These are phyloP conservation scores for Trametes gibbosa DNA, from an alignment of 768 basidiomycete genomes.

Conservation along the genomic window DNA sequence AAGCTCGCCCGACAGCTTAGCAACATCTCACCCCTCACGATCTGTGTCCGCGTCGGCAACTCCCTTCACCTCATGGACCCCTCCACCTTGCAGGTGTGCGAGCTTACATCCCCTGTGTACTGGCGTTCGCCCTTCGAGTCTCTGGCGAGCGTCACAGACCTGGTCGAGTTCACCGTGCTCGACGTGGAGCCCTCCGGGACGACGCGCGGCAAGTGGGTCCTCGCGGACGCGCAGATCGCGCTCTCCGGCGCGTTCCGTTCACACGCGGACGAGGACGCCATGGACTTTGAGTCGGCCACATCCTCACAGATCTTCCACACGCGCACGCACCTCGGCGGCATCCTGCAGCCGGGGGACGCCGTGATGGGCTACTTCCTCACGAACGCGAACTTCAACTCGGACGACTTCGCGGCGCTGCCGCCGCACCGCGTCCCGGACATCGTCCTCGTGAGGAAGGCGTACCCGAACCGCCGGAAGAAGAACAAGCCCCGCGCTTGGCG, in stretches of 20 bases:
- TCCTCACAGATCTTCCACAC: conserved; percentile 86
- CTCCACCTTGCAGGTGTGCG: conserved; percentile 77
- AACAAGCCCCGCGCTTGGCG: conserved; percentile 81
- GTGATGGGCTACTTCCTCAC: conserved; percentile 89
- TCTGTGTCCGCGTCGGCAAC: conserved; percentile 91
- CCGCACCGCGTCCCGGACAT: conserved; percentile 79
- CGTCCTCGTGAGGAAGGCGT: conserved; percentile 91
- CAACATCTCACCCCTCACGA: conserved; percentile 84
- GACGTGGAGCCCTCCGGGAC: conserved; percentile 85
- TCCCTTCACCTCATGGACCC: conserved; percentile 91
- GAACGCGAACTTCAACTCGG: conserved; percentile 90
- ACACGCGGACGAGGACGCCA: conserved; percentile 39
- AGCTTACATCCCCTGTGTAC: conserved; percentile 74
- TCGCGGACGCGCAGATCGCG: conserved; percentile 89
- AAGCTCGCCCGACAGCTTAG: conserved; percentile 80
- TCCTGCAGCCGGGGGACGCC: conserved; percentile 93
- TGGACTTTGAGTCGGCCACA: conserved; percentile 64
- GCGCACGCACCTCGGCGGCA: conserved; percentile 91
- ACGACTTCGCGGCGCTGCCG: conserved; percentile 71
- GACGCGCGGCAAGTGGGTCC: conserved; percentile 73
- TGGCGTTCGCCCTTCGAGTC: conserved; percentile 92
- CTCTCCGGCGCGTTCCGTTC: conserved; percentile 78
- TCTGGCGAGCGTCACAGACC: conserved; percentile 77
- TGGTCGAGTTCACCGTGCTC: conserved; percentile 92
- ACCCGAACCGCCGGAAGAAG: conserved; percentile 93